phyloP scores from a whole-genome alignment of 176 grass and related monocot species.

The Puccinellia tenuiflora region DNA sequence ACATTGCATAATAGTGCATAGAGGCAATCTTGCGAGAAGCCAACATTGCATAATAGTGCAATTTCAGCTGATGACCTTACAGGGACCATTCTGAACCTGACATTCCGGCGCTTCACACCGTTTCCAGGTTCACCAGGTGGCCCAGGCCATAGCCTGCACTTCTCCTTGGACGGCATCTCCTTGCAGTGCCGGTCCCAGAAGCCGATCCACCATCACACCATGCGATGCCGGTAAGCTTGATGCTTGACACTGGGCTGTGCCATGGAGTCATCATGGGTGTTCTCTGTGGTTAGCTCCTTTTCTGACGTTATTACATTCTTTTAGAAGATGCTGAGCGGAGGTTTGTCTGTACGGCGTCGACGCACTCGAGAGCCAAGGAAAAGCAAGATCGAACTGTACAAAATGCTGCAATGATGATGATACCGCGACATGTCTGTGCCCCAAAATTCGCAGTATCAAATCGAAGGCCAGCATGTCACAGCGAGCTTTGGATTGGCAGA shows the following conservation, averaged over 20 bases:
- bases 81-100: background rate
- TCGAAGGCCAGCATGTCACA: background rate
- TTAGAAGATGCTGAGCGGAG: background rate
- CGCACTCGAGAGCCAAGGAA: background rate
- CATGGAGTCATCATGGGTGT: background rate
- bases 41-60: background rate
- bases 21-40: background rate
- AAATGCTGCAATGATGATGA: background rate
- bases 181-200: slow-evolving; percentile 23
- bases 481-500: background rate
- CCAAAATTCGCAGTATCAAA: background rate
- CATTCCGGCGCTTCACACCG: background rate
- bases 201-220: background rate
- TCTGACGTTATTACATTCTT: background rate
- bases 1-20: background rate
- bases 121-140: slow-evolving; percentile 18
- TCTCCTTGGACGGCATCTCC: slow-evolving; percentile 35
- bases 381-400: background rate
- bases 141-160: slow-evolving; percentile 26
- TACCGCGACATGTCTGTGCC: background rate
- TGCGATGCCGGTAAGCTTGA: background rate
- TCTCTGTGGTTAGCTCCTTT: background rate
- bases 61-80: background rate
- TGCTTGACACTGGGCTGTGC: background rate
- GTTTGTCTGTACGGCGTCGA: slow-evolving; percentile 8